Evolutionary conservation across 495 filamentous ascomycete species (phyloP).

Genomic region (Paragyromitra xinjiangensis): DNA sequence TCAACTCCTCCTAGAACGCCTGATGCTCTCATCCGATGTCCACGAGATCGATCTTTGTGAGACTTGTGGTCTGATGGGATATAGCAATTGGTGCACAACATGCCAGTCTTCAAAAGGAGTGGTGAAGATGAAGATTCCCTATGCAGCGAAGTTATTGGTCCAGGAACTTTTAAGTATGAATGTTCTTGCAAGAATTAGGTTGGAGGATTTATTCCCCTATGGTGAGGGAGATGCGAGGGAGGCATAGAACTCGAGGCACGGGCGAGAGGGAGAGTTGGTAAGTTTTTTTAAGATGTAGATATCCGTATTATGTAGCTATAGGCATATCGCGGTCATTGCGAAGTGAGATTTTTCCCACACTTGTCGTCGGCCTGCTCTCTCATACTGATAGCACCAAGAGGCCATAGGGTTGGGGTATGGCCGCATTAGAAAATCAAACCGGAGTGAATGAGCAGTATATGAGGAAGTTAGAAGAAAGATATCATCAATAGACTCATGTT

Average conservation of each 20-base stretch:
- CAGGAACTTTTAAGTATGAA: slow-evolving; percentile 99
- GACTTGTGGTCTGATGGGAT: slow-evolving; percentile 91
- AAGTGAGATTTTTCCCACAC: background rate
- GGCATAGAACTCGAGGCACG: background rate
- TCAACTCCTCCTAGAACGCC: slow-evolving; percentile 88
- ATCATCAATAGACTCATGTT: too few species aligned
- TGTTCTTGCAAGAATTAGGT: slow-evolving; percentile 80
- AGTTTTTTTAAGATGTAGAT: slow-evolving; percentile 3
- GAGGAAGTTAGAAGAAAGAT: too few species aligned
- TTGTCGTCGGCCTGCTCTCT: too few species aligned
- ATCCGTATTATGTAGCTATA: background rate
- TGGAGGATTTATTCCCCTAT: slow-evolving; percentile 89
- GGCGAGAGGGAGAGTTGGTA: background rate
- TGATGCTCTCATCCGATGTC: slow-evolving; percentile 92
- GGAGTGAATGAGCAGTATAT: too few species aligned
- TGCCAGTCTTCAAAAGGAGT: slow-evolving; percentile 84
- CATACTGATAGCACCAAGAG: too few species aligned
- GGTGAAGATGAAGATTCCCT: slow-evolving; percentile 94
- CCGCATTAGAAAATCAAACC: too few species aligned
- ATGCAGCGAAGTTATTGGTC: slow-evolving; percentile 95
- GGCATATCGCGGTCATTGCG: background rate
- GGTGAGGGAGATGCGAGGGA: slow-evolving; percentile 47
- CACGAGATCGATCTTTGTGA: slow-evolving; percentile 93
- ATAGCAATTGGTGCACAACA: slow-evolving; percentile 88
- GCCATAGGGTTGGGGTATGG: too few species aligned